Conservation (phyloP, 2,329 filamentous ascomycete species). For the Cladosporium austrohemisphaericum region DNA sequence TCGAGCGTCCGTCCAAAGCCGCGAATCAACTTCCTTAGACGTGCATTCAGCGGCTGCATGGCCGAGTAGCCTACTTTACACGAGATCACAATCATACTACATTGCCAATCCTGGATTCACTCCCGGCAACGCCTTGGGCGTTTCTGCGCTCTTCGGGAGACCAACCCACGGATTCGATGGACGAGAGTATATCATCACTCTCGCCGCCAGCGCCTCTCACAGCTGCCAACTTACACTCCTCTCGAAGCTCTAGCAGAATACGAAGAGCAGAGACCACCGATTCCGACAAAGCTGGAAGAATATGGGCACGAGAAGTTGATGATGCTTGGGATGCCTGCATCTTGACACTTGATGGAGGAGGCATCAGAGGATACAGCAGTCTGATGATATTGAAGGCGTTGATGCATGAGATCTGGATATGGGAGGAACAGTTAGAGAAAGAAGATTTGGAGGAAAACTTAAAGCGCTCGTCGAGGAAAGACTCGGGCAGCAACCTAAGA, state of each 20-base stretch:
- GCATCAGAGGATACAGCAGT: slow-evolving; percentile 50
- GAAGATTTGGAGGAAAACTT: slow-evolving; percentile 34
- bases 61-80: neutral
- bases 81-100: neutral
- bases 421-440: slow-evolving; percentile 41
- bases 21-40: neutral
- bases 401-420: slow-evolving; percentile 47
- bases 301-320: slow-evolving; percentile 41
- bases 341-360: slow-evolving; percentile 48
- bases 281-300: slow-evolving; percentile 39
- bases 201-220: slow-evolving; percentile 14
- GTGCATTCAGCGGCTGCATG: slow-evolving; percentile 4
- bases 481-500: slow-evolving; percentile 2
- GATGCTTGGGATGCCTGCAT: slow-evolving; percentile 49
- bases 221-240: slow-evolving; percentile 7
- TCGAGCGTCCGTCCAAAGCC: neutral
- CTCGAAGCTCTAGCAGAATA: slow-evolving; percentile 25
- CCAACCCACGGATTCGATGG: slow-evolving; percentile 17
- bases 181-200: slow-evolving; percentile 11
- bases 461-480: slow-evolving; percentile 3
- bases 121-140: slow-evolving; percentile 32
- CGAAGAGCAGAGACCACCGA: slow-evolving; percentile 31
- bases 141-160: slow-evolving; percentile 22
- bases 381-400: slow-evolving; percentile 47
- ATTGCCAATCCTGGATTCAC: slow-evolving; percentile 29